Evolutionary conservation across 202 grass and related monocot species (phyloP), one percentile per base, ranked within the genome.

Genomic region (Thinopyrum obtusiflorum): DNA sequence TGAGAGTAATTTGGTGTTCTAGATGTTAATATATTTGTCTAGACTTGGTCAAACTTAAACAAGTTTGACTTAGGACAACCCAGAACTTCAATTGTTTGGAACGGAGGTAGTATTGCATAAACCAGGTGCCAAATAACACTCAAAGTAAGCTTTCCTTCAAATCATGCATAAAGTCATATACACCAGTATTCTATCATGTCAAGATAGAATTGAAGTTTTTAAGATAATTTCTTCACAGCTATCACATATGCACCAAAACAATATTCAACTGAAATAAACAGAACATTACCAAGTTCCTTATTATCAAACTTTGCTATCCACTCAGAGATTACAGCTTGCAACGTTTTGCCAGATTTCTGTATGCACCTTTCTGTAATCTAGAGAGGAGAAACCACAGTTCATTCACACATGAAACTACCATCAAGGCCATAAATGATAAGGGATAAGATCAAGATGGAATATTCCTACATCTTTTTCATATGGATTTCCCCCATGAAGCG

Each of bases 341-440:
- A 87, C 25, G 93, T 84, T 88, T 86, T 94, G 42, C 93, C 97
- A 83, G 91, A 92, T 77, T 89, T 84, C 40, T 92, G 88, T 93
- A 99, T 92, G 65, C 93, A 99, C 83, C 90, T 92, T 86, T 97
- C 92, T 82, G 97, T 99, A 79, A 99, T 89, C 93, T 97, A 78
- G 73, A 92, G 82, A 90, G 53, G 78, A 83, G 13, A 85, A 73
- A 85, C 29, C 28, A 71, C 59, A 87, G 79, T 71, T 13, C 40
- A 72, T 12, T 81, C 32, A 65, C 8, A 42, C 61, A 9, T 86
- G 65, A 90, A 86, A 81, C 5, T 75, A 70, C 37, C 36, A 73
- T 70, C 17, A 47, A 53, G 11, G 35, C 4, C n/a, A 71, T 88
- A 65, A 27, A 84, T 35, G 40, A 81, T 46, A 84, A 73, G 5